Evolutionary conservation across 352 stramenopile genomes (phyloP).

Genomic region (Phytophthora palmivora): DNA sequence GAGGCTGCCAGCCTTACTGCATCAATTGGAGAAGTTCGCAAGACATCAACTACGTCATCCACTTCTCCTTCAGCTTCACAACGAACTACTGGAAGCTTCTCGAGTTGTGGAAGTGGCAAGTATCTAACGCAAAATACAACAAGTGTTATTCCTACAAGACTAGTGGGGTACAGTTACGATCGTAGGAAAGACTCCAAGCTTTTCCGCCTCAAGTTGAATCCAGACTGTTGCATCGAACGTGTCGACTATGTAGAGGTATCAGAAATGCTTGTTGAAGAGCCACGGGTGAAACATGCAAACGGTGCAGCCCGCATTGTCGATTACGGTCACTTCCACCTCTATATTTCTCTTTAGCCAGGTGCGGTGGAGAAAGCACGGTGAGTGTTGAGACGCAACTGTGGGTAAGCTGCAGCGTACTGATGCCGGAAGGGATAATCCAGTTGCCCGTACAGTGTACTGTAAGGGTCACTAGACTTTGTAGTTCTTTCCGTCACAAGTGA

Average conservation of each 20-base stretch:
- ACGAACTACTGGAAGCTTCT: constrained; percentile 4
- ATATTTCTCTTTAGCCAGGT: background rate
- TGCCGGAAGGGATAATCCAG: no score
- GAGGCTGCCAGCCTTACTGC: constrained; percentile 3
- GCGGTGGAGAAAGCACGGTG: background rate
- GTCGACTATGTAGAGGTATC: background rate
- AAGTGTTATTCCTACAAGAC: background rate
- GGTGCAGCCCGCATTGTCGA: background rate
- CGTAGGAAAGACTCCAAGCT: background rate
- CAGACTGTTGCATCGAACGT: background rate
- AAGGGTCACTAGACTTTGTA: no score
- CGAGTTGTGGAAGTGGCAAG: background rate
- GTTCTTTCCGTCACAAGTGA: no score
- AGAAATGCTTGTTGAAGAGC: background rate
- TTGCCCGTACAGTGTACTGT: no score
- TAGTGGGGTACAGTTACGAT: background rate
- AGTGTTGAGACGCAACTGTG: background rate
- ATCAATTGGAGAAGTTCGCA: constrained; percentile 7
- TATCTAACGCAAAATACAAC: background rate
- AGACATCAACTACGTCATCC: background rate
- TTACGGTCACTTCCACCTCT: background rate
- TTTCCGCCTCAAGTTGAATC: background rate
- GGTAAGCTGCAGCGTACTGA: background rate
- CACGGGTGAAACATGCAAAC: background rate
- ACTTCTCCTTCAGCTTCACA: constrained; percentile 13